Conservation (phyloP, 805 yeast genomes). For the Naumovozyma baii region DNA sequence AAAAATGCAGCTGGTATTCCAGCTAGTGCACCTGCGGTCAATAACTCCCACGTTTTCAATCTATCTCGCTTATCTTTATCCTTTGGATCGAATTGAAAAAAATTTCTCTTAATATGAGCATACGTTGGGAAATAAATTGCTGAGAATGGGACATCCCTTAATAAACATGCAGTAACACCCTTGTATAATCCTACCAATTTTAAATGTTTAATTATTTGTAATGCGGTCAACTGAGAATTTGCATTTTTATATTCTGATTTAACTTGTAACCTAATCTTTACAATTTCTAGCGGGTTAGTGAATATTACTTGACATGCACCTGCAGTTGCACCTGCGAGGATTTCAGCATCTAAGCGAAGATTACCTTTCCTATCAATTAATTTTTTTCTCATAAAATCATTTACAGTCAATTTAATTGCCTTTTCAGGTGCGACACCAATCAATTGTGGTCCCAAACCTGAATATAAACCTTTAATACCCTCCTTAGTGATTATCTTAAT, state of each 20-base stretch:
- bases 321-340: constrained; percentile 84
- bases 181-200: constrained; percentile 82
- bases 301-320: constrained; percentile 95
- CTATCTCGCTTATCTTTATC: constrained; percentile 47
- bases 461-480: constrained; percentile 77
- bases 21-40: constrained; percentile 84
- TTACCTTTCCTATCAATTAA: constrained; percentile 48
- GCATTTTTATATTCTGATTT: constrained; percentile 54
- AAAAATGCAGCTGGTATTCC: constrained; percentile 97
- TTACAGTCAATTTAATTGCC: constrained; percentile 91
- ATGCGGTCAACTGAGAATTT: constrained; percentile 30
- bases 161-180: constrained; percentile 83
- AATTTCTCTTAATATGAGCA: constrained; percentile 77
- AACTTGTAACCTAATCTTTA: constrained; percentile 87
- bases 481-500: constrained; percentile 64
- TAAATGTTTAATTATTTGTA: constrained; percentile 62
- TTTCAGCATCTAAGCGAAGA: constrained; percentile 50
- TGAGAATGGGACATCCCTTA: constrained; percentile 93
- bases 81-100: constrained; percentile 74
- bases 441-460: constrained; percentile 88
- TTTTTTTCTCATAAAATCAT: constrained; percentile 72
- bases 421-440: constrained; percentile 98
- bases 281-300: constrained; percentile 93
- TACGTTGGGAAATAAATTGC: constrained; percentile 96
- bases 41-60: constrained; percentile 73